A percentile compares a stretch with the other conserved stretches of the same genome.
phyloP scores from a whole-genome alignment of 2,329 filamentous ascomycete species.

The Hypoxylon sp. region DNA sequence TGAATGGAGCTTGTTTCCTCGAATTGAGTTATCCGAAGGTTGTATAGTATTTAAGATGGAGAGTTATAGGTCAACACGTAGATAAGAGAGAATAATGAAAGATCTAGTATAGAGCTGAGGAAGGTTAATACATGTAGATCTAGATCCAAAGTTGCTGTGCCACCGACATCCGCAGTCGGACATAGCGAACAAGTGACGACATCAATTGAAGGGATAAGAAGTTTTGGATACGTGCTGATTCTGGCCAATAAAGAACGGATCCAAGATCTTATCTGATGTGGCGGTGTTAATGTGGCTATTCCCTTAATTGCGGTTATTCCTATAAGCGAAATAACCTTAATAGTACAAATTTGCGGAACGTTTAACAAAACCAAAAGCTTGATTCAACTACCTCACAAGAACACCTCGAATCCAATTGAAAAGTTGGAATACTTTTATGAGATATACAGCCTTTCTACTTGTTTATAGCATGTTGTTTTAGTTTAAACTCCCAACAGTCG shows the following conservation, averaged over 20 bases:
- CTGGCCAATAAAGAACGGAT: background rate
- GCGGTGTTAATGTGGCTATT: constrained; percentile 27
- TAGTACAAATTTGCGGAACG: background rate
- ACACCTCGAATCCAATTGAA: background rate
- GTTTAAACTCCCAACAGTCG: background rate
- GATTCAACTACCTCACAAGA: background rate
- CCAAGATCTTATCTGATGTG: constrained; percentile 40
- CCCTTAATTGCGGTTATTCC: background rate
- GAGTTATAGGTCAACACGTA: background rate
- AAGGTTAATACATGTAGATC: background rate
- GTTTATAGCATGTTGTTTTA: background rate
- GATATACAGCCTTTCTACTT: background rate
- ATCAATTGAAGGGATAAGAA: constrained; percentile 25
- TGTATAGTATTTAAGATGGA: background rate
- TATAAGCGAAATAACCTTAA: background rate
- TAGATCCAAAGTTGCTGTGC: background rate
- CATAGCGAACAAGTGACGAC: constrained; percentile 36
- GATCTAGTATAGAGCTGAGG: background rate
- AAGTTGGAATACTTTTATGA: background rate
- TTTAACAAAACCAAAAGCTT: background rate
- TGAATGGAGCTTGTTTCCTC: constrained; percentile 17
- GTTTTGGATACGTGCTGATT: constrained; percentile 9
- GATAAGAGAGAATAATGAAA: background rate
- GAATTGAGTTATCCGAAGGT: background rate
- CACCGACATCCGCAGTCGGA: constrained; percentile 25